Base-by-base conservation (phyloP, 2,329 filamentous ascomycete genomes). In the Apiospora hydei region DNA sequence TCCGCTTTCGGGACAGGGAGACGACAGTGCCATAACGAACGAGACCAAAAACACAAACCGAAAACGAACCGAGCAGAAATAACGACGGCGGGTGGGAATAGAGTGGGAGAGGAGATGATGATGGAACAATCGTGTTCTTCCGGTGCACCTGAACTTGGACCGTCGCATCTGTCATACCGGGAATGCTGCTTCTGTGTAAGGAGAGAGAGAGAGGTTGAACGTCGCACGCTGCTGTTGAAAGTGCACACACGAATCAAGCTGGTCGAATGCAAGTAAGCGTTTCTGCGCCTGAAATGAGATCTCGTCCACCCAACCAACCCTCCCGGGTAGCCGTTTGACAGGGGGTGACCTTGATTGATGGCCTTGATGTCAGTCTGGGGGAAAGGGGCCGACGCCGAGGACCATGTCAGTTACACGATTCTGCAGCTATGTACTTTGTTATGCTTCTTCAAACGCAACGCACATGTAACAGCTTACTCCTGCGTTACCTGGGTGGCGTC, bases 351-450 rank as follows among this genome's bases (percentile, higher is more conserved):
- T 61, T 38, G 53, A 18, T 10, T 16, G 11, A 53, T 3, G 6
- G 26, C 13, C 16, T 34, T 38, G 5, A 18, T 38, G 11, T 34
- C 6, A 34, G 38, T 61, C 53, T 64, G n/a, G 57, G 57, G 34
- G 57, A 41, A 64, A 41, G 34, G 57, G 34, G 34, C 57, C 57
- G 21, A 64, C 38, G 57, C 57, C 57, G 57, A 64, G 21, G 34
- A 34, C 16, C 3, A 21, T 13, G 57, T 24, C 30, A n/a, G 57
- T 64, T 64, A 41, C 57, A 64, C 57, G 18, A 34, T 13, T 41
- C 57, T 64, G 57, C 57, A 64, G 57, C 57, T n/a, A 41, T 13
- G 57, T 64, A 41, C 30, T 64, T 64, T 61, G n/a, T 61, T 18
- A 47, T 47, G 18, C 53, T n/a, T 61, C 30, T 61, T 38, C 53